Conservation (phyloP, 1,284 basidiomycete species). For the Tausonia pullulans region DNA sequence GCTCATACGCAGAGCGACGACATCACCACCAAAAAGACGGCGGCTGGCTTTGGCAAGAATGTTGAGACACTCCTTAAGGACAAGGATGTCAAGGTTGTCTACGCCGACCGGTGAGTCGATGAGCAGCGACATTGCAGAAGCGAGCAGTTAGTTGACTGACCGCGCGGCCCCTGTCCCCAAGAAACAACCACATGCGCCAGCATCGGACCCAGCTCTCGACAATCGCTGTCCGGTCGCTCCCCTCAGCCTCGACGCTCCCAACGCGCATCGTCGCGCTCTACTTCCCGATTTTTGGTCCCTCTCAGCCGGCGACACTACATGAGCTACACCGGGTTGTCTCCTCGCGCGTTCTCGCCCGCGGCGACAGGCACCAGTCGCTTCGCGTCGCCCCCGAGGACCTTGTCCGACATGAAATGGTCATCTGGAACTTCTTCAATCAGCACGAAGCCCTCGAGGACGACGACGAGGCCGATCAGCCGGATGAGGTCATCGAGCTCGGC, state of each 20-base stretch:
- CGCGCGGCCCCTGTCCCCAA: constrained; percentile 27
- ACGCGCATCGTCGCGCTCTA: constrained; percentile 66
- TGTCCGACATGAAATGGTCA: constrained; percentile 62
- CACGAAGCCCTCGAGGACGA: constrained; percentile 41
- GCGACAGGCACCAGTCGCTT: constrained; percentile 73
- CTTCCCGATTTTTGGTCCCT: constrained; percentile 53
- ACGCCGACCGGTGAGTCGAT: constrained; percentile 66
- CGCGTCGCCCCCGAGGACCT: constrained; percentile 43
- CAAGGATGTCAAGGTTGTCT: constrained; percentile 54
- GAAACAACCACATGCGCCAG: constrained; percentile 74
- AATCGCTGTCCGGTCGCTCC: constrained; percentile 20
- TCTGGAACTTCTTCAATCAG: constrained; percentile 65
- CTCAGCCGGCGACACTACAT: constrained; percentile 38
- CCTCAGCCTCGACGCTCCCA: constrained; percentile 30
- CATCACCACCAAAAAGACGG: constrained; percentile 65
- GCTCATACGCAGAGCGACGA: constrained; percentile 91
- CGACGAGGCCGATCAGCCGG: constrained; percentile 40
- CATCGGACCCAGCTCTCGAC: constrained; percentile 52
- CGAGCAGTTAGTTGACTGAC: neutral
- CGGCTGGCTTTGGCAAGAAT: constrained; percentile 63
- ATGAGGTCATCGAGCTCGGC: constrained; percentile 55
- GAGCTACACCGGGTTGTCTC: constrained; percentile 60
- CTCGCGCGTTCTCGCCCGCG: constrained; percentile 60
- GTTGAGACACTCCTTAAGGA: constrained; percentile 51
- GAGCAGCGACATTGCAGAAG: neutral